Evolutionary conservation across 169 alveolate genomes (phyloP).

Genomic region (Plasmodium reichenowi): DNA sequence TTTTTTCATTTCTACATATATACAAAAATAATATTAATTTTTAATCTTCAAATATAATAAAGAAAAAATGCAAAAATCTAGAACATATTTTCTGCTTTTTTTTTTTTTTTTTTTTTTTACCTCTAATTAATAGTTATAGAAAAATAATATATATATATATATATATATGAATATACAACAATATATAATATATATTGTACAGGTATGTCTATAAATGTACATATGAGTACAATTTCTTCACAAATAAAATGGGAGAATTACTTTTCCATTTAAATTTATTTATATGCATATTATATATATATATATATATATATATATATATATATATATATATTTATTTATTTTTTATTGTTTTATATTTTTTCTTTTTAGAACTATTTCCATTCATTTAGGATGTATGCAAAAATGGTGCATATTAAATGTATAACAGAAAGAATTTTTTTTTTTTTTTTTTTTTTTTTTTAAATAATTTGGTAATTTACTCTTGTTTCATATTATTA

Average conservation of each 20-base stretch:
- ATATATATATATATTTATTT: not conserved
- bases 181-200: too few relatives aligned
- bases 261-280: not conserved
- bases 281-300: not conserved
- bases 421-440: too few relatives aligned
- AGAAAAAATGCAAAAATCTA: not conserved
- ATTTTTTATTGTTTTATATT: constrained; percentile 5
- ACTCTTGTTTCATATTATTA: too few relatives aligned
- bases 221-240: too few relatives aligned
- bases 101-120: not conserved
- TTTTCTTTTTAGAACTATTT: not conserved
- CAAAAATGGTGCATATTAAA: constrained; percentile 4
- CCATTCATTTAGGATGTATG: constrained; percentile 4
- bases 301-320: not conserved
- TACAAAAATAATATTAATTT: not conserved
- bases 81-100: not conserved
- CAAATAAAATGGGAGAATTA: not conserved
- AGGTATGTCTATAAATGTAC: too few relatives aligned
- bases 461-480: too few relatives aligned
- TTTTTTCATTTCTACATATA: constrained; percentile 6
- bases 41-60: not conserved
- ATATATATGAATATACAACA: too few relatives aligned
- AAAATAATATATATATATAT: too few relatives aligned
- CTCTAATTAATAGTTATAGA: not conserved
- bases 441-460: too few relatives aligned